Percentiles rank a stretch among this genome's conserved stretches.
Evolutionary conservation across 2,329 filamentous ascomycete species (phyloP).

Genomic region (Sporothrix inflata): DNA sequence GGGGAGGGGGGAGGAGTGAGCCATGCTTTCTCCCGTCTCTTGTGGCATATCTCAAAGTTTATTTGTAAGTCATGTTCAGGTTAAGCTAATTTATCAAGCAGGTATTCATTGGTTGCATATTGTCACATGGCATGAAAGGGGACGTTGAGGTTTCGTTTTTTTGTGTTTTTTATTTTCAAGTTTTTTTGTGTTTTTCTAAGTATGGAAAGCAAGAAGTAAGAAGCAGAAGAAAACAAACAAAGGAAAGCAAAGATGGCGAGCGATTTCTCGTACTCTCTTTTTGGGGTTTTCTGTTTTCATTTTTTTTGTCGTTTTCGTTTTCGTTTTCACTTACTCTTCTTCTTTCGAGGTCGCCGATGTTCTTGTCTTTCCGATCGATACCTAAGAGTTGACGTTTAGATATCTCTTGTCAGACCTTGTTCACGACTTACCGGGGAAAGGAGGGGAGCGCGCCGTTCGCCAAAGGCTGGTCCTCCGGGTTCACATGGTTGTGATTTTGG

Average conservation of each 20-base stretch:
- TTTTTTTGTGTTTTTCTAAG: background rate
- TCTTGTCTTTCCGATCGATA: background rate
- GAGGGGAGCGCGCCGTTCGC: constrained; percentile 1
- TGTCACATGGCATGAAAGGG: background rate
- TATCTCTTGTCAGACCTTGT: background rate
- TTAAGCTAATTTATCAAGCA: background rate
- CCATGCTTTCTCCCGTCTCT: too few species aligned
- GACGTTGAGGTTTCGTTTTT: background rate
- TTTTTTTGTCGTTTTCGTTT: background rate
- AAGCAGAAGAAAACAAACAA: background rate
- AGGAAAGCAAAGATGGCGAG: background rate
- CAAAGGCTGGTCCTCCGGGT: background rate
- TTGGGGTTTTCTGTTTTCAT: background rate
- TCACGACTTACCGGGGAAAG: background rate
- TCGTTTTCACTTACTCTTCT: background rate
- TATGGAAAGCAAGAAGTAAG: background rate
- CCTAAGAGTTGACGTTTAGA: background rate
- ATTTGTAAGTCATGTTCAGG: background rate
- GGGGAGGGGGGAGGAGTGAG: too few species aligned
- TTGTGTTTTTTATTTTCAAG: background rate
- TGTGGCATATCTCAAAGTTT: background rate
- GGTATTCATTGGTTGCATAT: background rate
- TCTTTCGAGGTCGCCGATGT: background rate
- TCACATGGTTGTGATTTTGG: background rate
- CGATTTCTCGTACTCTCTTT: background rate